Percentiles rank a stretch among this genome's conserved stretches.
Conservation (phyloP, 805 yeast genomes). For the Diddensiella santjacobensis region DNA sequence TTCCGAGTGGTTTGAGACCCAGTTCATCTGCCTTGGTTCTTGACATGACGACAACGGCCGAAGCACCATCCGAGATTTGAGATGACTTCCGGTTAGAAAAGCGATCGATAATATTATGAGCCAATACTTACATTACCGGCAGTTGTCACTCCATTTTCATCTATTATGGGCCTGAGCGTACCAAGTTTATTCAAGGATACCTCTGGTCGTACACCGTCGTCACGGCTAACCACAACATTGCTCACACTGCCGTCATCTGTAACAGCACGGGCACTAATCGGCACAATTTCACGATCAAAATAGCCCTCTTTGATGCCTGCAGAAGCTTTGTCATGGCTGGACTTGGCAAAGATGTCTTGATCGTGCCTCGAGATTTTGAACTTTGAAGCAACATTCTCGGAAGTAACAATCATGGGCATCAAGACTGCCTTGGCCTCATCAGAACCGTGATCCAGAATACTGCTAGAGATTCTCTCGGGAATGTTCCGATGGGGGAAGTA, state of each 20-base stretch:
- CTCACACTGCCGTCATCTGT: not conserved
- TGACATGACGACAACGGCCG: constrained; percentile 75
- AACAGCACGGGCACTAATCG: not conserved
- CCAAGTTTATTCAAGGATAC: constrained; percentile 58
- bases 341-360: constrained; percentile 79
- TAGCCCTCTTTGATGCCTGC: constrained; percentile 54
- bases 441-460: constrained; percentile 4
- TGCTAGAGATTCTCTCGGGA: constrained; percentile 33
- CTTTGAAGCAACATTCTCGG: constrained; percentile 69
- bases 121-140: constrained; percentile 2
- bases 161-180: constrained; percentile 47
- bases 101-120: constrained; percentile 37
- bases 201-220: not conserved
- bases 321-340: constrained; percentile 69
- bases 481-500: constrained; percentile 41
- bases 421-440: constrained; percentile 59
- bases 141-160: constrained; percentile 13
- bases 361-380: constrained; percentile 54
- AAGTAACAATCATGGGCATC: constrained; percentile 86
- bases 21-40: constrained; percentile 70
- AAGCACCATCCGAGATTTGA: constrained; percentile 88
- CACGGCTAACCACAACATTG: not conserved
- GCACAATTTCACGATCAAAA: constrained; percentile 36
- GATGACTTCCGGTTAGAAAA: constrained; percentile 60
- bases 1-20: constrained; percentile 72